Evolutionary conservation across 768 basidiomycete species (phyloP), one percentile per base, ranked within the genome.

Genomic region (Auricularia cornea): DNA sequence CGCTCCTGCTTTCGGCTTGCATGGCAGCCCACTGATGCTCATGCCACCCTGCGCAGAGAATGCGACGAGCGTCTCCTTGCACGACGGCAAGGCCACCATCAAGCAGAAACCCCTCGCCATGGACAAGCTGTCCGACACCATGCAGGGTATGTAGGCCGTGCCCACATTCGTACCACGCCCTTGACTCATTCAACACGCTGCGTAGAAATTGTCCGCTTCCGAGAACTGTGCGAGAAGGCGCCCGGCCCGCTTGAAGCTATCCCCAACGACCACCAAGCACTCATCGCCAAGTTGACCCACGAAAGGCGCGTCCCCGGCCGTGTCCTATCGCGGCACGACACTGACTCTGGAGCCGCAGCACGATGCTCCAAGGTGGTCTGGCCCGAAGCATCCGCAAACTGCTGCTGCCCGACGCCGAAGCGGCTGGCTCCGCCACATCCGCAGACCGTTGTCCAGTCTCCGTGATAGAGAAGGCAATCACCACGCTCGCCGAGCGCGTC

Each of bases 261-360:
- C 59, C 88, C 92, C 0, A 82, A 87, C 3, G 83, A 88, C 65
- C 80, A 93, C 71, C 80, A 76, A 66, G 84, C 90, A 1, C 75
- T 95, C 29, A 83, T 96, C 67, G 92, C 86, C 4, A 93, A 94
- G 72, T 74, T 94, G 44, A 84, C 84, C 1, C 89, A 93, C 66
- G 94, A 96, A 76, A 94, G 92, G 94, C 41, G 12, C 51, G 44
- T 32, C 30, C 26, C 20, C 32, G 16, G 44, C 41, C 20, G 12
- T 16, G n/a, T 61, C 51, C 3, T 64, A 23, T 10, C 68, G 32
- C 26, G 28, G 54, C 26, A n/a, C 28, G 54, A 59, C 10, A 61
- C 20, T 26, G 32, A 33, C 35, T 41, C 8, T 66, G 41, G 67
- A 57, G 14, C 59, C 48, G 11, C 28, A 57, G 54, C 54, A 14